These are phyloP conservation scores for Phytomonas francai DNA, from an alignment of 208 protist species.

Conservation along the genomic window DNA sequence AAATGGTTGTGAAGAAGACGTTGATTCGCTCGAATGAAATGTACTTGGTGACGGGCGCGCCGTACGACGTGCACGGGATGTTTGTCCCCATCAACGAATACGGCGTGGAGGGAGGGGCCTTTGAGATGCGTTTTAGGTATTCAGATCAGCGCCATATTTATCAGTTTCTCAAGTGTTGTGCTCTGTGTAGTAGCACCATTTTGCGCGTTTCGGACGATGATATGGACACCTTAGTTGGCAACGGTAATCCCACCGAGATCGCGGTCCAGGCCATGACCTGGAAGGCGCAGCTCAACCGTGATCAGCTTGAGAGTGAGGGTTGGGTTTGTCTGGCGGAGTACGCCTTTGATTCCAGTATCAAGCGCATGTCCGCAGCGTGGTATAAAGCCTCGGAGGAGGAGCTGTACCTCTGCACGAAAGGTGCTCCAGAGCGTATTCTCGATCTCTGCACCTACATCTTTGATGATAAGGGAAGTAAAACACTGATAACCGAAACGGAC, in stretches of 20 bases:
- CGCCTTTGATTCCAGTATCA: constrained; percentile 83
- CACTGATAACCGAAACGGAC: constrained; percentile 28
- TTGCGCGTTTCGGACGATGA: constrained; percentile 53
- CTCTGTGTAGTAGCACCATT: constrained; percentile 71
- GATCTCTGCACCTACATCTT: constrained; percentile 57
- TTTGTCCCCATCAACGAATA: constrained; percentile 37
- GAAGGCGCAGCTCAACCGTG: constrained; percentile 68
- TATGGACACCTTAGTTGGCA: constrained; percentile 53
- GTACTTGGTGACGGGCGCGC: constrained; percentile 63
- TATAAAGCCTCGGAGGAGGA: constrained; percentile 38
- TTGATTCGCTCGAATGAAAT: constrained; percentile 50
- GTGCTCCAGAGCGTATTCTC: constrained; percentile 80
- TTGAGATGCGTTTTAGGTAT: constrained; percentile 36
- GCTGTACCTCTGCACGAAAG: constrained; percentile 83
- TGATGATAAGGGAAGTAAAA: constrained; percentile 25
- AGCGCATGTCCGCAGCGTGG: constrained; percentile 84
- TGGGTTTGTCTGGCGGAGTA: constrained; percentile 81
- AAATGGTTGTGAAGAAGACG: constrained; percentile 87
- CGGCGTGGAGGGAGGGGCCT: constrained; percentile 22
- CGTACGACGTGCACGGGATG: constrained; percentile 57
- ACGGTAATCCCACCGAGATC: constrained; percentile 83
- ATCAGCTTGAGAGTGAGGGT: constrained; percentile 52
- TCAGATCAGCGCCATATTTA: constrained; percentile 35
- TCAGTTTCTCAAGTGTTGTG: constrained; percentile 70
- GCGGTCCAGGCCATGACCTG: constrained; percentile 88